Evolutionary conservation across 1,284 basidiomycete species (phyloP).

Genomic region (Moesziomyces globuligerus): DNA sequence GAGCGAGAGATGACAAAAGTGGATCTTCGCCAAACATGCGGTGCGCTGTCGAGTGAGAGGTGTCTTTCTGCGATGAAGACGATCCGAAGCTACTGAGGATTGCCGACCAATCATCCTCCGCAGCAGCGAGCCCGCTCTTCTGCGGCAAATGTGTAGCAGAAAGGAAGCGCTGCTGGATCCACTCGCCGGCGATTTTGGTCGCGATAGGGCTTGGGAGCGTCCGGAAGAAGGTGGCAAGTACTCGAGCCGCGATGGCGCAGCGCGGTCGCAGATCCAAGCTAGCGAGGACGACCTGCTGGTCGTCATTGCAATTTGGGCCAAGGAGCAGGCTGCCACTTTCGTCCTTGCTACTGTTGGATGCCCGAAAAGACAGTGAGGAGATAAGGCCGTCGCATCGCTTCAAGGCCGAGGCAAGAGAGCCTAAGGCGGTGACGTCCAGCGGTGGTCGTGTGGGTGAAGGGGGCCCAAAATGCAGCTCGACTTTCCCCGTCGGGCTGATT

Average conservation of each 20-base stretch:
- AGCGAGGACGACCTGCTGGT: neutral
- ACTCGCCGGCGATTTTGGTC: slow-evolving; percentile 11
- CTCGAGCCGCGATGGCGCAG: slow-evolving; percentile 12
- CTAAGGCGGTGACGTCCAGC: slow-evolving; percentile 24
- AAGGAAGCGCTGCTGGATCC: slow-evolving; percentile 28
- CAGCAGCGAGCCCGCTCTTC: slow-evolving; percentile 8
- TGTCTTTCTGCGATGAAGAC: neutral
- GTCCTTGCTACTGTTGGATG: neutral
- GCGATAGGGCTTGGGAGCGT: slow-evolving; percentile 10
- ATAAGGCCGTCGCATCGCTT: neutral
- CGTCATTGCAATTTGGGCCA: neutral
- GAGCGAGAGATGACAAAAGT: slow-evolving; percentile 14
- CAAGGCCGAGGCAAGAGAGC: slow-evolving; percentile 3
- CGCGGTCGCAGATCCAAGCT: slow-evolving; percentile 17
- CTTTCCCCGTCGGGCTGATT: neutral
- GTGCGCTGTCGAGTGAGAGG: neutral
- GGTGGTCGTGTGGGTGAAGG: slow-evolving; percentile 9
- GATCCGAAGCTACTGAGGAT: slow-evolving; percentile 3
- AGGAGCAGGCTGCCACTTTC: neutral
- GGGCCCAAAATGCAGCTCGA: slow-evolving; percentile 31
- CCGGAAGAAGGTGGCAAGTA: slow-evolving; percentile 6
- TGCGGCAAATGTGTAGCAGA: neutral
- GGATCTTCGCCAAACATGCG: slow-evolving; percentile 18
- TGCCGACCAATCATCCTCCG: slow-evolving; percentile 20
- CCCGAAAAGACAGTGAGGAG: neutral